Percentiles rank a stretch among this genome's conserved stretches.
Conservation (phyloP, 2,329 filamentous ascomycete species). For the Hymenoscyphus scutula region DNA sequence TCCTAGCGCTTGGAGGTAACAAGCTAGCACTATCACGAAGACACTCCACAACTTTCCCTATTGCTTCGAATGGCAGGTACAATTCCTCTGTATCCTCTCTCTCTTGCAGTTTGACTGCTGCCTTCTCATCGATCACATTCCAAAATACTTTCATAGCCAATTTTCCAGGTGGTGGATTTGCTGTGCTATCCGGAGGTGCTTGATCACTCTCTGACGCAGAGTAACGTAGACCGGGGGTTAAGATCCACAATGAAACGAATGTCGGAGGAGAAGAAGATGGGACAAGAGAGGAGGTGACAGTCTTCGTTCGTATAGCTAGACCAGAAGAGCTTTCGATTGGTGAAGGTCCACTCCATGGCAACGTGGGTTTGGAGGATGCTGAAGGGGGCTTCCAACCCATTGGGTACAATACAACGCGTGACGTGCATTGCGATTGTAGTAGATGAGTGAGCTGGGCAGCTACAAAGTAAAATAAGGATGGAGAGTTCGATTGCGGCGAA, state of each 20-base stretch:
- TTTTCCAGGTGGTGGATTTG: conserved; percentile 5
- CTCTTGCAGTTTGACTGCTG: conserved; percentile 18
- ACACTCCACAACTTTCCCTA: conserved; percentile 43
- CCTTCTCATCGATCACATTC: conserved; percentile 20
- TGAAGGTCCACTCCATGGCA: not conserved
- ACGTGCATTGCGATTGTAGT: conserved; percentile 22
- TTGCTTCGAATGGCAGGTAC: conserved; percentile 50
- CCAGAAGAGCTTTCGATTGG: not conserved
- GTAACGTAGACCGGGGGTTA: conserved; percentile 14
- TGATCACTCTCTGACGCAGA: not conserved
- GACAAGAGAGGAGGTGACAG: not conserved
- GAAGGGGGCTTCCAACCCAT: conserved; percentile 8
- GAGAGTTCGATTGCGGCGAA: not conserved
- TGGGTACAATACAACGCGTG: conserved; percentile 22
- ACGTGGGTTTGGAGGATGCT: not conserved
- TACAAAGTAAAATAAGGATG: conserved; percentile 22
- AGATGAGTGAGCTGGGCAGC: conserved; percentile 21
- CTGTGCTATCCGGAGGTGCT: not conserved
- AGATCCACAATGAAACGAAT: conserved; percentile 12
- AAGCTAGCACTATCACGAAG: conserved; percentile 50
- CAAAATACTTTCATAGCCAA: conserved; percentile 34
- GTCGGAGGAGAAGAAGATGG: not conserved
- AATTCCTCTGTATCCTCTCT: conserved; percentile 51
- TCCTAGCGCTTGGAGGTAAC: conserved; percentile 54
- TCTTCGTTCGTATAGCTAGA: not conserved